Base-by-base conservation (phyloP, 176 grass and related monocot species). In the Pharus latifolius region DNA sequence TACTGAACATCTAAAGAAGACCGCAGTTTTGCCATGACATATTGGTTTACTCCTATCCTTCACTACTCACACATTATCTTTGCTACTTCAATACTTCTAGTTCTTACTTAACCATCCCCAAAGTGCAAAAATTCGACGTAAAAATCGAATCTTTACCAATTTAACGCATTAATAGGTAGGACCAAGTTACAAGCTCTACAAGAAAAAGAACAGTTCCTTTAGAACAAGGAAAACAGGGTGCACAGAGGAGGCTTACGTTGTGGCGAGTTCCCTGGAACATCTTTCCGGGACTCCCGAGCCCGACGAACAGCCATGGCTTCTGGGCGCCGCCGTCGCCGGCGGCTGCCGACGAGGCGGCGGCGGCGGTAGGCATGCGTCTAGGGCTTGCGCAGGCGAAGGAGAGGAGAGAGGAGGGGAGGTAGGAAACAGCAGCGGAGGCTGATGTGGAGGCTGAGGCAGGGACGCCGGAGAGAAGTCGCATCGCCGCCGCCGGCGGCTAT, bases 261-360 rank as follows among this genome's bases (percentile, higher is more conserved):
- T 93, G 90, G 12, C 90, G 81, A 17, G 85, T 93, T 8, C 85
- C 70, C 61, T 81, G 72, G 48, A 89, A 89, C 75, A 93, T 56
- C 78, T 78, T 80, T 6, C 90, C 85, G 14, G 85, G 85, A 48
- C 89, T 89, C 34, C 90, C 90, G 10, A 93, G 85, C 16, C 90
- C 90, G 19, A 89, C 79, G 57, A 93, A 56, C 56, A 93, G 82
- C 90, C 90, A 93, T 15, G 82, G 90, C 42, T 70, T 93, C 63
- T 62, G 57, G 34, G 73, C n/a, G 16, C 33, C 70, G 45, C 18
- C 69, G 29, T 14, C 27, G 7, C 17, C 18, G 18, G 55, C 10
- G 2, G 55, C 49, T 23, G 74, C 66, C 24, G 47, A 31, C 32
- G 19, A 51, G 6, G 24, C 41, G 9, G 77, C 22, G 26, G 49